Conservation (phyloP, 2,329 filamentous ascomycete species). For the Falciphora oryzae region DNA sequence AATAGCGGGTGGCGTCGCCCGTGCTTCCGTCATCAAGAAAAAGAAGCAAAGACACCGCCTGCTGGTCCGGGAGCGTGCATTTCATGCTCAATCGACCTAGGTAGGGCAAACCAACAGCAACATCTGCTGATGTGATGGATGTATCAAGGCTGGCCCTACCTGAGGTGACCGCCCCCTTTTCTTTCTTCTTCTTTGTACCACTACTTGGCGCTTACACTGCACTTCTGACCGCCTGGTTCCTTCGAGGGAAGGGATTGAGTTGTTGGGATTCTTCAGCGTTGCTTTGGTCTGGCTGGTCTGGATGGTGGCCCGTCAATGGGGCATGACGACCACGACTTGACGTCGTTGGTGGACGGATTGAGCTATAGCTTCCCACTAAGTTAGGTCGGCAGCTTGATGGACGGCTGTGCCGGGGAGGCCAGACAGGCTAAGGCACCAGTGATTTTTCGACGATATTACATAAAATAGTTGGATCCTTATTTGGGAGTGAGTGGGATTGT, state of each 20-base stretch:
- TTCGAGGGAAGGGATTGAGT: no score
- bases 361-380: no score
- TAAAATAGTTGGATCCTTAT: neutral
- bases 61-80: neutral
- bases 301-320: no score
- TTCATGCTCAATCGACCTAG: neutral
- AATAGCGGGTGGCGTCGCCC: neutral
- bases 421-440: no score
- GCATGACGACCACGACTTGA: neutral
- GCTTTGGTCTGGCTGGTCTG: no score
- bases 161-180: neutral
- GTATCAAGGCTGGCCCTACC: neutral
- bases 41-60: neutral
- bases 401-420: no score
- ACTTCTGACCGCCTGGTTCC: neutral
- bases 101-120: neutral
- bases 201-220: neutral
- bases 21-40: neutral
- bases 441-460: neutral
- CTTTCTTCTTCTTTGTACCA: no score
- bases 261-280: neutral
- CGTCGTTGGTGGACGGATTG: neutral
- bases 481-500: no score
- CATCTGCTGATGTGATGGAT: neutral
- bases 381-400: no score